Percentiles rank a stretch among this genome's conserved stretches.
Evolutionary conservation across 495 filamentous ascomycete genomes (phyloP).

Genomic region (Xylaria telfairii): DNA sequence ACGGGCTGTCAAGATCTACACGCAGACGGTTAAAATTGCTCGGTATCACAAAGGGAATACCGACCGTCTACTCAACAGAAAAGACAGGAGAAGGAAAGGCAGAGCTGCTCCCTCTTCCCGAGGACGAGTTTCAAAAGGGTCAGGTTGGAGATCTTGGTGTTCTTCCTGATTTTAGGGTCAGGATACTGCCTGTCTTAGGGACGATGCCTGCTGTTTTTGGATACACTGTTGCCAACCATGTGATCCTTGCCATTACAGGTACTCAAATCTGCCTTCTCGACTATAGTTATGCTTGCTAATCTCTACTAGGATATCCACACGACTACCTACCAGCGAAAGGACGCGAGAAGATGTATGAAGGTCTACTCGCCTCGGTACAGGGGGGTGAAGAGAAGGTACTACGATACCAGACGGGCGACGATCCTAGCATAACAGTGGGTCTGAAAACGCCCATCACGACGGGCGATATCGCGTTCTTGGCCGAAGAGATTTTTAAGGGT

Average conservation of each 20-base stretch:
- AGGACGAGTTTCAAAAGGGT: slow-evolving; percentile 90
- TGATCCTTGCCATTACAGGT: slow-evolving; percentile 80
- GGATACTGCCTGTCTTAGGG: slow-evolving; percentile 91
- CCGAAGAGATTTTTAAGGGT: slow-evolving; percentile 88
- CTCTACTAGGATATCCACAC: slow-evolving; percentile 70
- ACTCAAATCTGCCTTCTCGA: slow-evolving; percentile 11
- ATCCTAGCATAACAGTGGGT: slow-evolving; percentile 64
- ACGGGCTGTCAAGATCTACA: slow-evolving; percentile 85
- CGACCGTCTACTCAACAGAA: slow-evolving; percentile 92
- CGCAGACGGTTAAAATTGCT: slow-evolving; percentile 77
- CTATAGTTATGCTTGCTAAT: neutral
- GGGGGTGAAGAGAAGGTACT: slow-evolving; percentile 76
- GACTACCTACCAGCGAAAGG: slow-evolving; percentile 84
- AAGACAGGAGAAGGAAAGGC: slow-evolving; percentile 92
- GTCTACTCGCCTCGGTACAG: slow-evolving; percentile 73
- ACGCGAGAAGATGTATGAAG: slow-evolving; percentile 88
- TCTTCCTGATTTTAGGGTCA: slow-evolving; percentile 88
- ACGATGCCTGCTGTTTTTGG: slow-evolving; percentile 98
- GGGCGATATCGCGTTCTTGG: slow-evolving; percentile 81
- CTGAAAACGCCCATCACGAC: slow-evolving; percentile 77
- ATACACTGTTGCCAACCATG: slow-evolving; percentile 85
- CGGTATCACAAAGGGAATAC: slow-evolving; percentile 84
- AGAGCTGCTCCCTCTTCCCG: slow-evolving; percentile 80
- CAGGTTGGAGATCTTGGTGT: slow-evolving; percentile 84
- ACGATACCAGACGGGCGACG: slow-evolving; percentile 56